Conservation (phyloP, 106 monocot genomes). For the Agapanthus africanus region DNA sequence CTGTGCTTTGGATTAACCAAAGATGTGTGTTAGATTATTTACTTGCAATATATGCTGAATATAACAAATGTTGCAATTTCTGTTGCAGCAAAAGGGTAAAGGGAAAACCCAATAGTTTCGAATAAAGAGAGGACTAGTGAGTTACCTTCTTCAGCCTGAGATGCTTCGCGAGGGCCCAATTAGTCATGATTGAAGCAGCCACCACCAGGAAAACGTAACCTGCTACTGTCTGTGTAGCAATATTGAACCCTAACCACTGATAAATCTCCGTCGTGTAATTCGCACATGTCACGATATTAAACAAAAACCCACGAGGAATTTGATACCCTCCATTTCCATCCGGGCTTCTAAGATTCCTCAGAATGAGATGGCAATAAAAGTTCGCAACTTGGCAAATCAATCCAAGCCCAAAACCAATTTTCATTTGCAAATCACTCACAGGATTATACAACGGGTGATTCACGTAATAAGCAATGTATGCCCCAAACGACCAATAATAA, state of each 20-base stretch:
- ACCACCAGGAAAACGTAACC: slow-evolving; percentile 77
- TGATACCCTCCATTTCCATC: slow-evolving; percentile 67
- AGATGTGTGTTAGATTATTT: not conserved
- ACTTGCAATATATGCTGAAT: not conserved
- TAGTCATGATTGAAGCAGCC: slow-evolving; percentile 68
- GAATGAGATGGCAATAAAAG: slow-evolving; percentile 70
- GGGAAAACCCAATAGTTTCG: too few species aligned
- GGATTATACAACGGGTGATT: slow-evolving; percentile 82
- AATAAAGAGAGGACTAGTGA: not conserved
- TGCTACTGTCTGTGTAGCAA: slow-evolving; percentile 82
- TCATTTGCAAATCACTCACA: slow-evolving; percentile 64
- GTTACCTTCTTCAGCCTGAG: slow-evolving; percentile 71
- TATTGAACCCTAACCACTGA: slow-evolving; percentile 87
- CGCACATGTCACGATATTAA: slow-evolving; percentile 76
- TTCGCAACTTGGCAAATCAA: slow-evolving; percentile 72
- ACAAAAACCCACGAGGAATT: slow-evolving; percentile 75
- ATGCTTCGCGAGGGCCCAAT: slow-evolving; percentile 79
- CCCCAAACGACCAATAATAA: slow-evolving; percentile 85
- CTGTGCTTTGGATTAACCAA: too few species aligned
- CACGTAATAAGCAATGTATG: slow-evolving; percentile 76
- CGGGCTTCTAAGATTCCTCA: slow-evolving; percentile 74
- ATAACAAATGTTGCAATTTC: not conserved
- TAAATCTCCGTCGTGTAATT: slow-evolving; percentile 91
- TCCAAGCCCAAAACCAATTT: slow-evolving; percentile 75
- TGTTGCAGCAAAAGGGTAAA: too few species aligned